Base-by-base conservation (phyloP, 2,329 filamentous ascomycete species). In the Cladosporium sp. region DNA sequence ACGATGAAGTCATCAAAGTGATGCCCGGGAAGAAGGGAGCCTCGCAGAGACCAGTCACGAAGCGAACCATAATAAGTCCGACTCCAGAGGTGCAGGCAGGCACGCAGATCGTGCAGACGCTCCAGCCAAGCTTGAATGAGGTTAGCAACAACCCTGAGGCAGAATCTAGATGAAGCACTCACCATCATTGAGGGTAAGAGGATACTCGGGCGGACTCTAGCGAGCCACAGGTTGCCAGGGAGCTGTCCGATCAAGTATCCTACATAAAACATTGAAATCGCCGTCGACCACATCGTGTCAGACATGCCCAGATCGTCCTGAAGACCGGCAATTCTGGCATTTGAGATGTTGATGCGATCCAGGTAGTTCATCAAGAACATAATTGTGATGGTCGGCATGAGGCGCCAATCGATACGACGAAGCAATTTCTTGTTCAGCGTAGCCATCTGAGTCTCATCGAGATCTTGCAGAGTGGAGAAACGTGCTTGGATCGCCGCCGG, bases 191-290 rank as follows among this genome's bases (percentile, higher is more conserved):
- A 60, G 2, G 75, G 75, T 1, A 77, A 64, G 28, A 75, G 64
- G 28, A 69, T 59, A 9, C 71, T 67, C 1, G 74, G 74, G 42
- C 72, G 70, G 0, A 69, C 64, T 58, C 73, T 74, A 30, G 77
- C 77, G 55, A 80, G 71, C 55, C 77, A 73, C 28, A 80, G 66
- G 61, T 80, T 80, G 19, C 75, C 78, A 0, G 78, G 78, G 0
- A 80, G 70, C 58, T 80, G 77, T 6, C 76, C 72, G 3, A 62
- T 43, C 17, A 65, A 54, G 17, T 75, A 79, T 8, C 51, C 51
- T 3, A 80, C 74, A 45, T 79, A 79, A 62, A 75, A 80, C 57
- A 73, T 69, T 43, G 70, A 79, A 36, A 76, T 79, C 12, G 68
- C 77, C 30, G 71, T 63, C 6, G 69, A 72, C 70, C 78, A 80